phyloP scores from a whole-genome alignment of 495 filamentous ascomycete species.

The Aspergillus cristatus region DNA sequence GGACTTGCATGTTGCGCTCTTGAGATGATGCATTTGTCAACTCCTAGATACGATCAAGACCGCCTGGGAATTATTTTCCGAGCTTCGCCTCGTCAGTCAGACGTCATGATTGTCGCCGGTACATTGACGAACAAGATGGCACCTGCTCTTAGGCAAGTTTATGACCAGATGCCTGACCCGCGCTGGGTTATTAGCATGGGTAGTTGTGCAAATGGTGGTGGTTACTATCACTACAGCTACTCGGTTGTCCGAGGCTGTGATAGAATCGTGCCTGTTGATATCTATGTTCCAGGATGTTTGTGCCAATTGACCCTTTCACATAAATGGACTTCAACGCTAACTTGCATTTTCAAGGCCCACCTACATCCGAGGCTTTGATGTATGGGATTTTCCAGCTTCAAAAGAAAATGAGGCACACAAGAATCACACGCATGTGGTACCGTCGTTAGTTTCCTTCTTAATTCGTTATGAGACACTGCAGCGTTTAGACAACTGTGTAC shows the following conservation, averaged over 20 bases:
- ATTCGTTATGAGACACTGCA: no score
- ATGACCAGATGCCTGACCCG: constrained; percentile 97
- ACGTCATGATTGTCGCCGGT: constrained; percentile 97
- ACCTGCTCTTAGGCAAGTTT: constrained; percentile 85
- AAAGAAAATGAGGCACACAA: constrained; percentile 85
- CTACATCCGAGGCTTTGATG: constrained; percentile 87
- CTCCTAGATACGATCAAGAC: constrained; percentile 94
- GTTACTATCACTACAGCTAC: constrained; percentile 97
- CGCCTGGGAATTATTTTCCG: constrained; percentile 95
- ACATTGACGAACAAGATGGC: constrained; percentile 99
- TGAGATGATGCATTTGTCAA: constrained; percentile 98
- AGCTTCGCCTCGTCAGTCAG: constrained; percentile 87
- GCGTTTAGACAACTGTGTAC: no score
- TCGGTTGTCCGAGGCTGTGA: constrained; percentile 87
- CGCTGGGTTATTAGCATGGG: constrained; percentile 96
- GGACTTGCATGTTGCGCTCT: constrained; percentile 93
- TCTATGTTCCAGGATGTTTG: constrained; percentile 88
- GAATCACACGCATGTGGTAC: constrained; percentile 46
- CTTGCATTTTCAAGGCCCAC: constrained; percentile 50
- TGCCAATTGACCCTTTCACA: constrained; percentile 1
- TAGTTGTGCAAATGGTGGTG: constrained; percentile 88
- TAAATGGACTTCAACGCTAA: constrained; percentile 17
- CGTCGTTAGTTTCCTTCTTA: no score
- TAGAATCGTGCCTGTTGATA: constrained; percentile 88
- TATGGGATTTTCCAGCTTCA: constrained; percentile 90